These are phyloP conservation scores for Brassica nigra DNA, from an alignment of 345 rosid species.

Conservation along the genomic window DNA sequence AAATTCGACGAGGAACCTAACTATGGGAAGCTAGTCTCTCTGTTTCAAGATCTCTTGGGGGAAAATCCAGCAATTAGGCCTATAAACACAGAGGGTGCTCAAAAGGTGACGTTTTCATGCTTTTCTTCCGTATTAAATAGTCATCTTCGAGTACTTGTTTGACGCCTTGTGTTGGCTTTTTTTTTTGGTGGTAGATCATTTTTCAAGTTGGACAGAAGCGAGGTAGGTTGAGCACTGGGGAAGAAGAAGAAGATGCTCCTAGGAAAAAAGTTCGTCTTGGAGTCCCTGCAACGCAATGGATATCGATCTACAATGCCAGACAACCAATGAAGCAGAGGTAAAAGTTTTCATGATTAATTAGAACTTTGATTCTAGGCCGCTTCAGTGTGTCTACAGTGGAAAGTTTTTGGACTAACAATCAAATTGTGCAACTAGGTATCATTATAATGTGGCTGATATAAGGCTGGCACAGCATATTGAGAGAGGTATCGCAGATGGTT, in stretches of 20 bases:
- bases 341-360: conserved; percentile 3
- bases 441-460: conserved; percentile 92
- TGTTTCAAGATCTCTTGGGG: conserved; percentile 75
- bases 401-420: conserved; percentile 11
- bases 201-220: conserved; percentile 96
- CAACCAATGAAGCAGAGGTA: conserved; percentile 98
- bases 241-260: conserved; percentile 85
- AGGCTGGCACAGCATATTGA: conserved; percentile 92
- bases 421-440: conserved; percentile 63
- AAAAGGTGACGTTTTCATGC: conserved; percentile 58
- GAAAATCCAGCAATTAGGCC: conserved; percentile 81
- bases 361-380: not conserved
- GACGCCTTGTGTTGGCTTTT: not conserved
- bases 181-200: conserved; percentile 51
- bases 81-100: conserved; percentile 94
- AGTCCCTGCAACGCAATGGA: conserved; percentile 96
- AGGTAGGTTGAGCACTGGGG: conserved; percentile 77
- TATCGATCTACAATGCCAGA: conserved; percentile 90
- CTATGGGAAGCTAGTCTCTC: conserved; percentile 79
- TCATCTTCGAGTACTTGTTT: conserved; percentile 20
- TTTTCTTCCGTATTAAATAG: not conserved
- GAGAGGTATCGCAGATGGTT: conserved; percentile 91
- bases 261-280: conserved; percentile 93
- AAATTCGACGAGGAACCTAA: conserved; percentile 96
- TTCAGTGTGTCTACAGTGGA: conserved; percentile 3